Base-by-base conservation (phyloP, 805 yeast genomes). In the Lipomyces kockii region DNA sequence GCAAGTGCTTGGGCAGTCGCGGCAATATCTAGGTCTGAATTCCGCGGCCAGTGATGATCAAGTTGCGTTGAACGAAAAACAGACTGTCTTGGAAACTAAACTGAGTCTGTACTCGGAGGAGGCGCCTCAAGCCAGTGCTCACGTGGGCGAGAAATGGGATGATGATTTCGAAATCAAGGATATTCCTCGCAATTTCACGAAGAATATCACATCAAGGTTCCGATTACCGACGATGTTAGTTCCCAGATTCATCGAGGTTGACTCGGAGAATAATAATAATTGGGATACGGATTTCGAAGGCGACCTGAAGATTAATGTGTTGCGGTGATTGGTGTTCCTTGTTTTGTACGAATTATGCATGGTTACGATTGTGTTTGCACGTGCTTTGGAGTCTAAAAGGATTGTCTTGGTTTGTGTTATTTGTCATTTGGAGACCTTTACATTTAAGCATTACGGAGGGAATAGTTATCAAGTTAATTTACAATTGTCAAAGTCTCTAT, bases 231-330 rank as follows among this genome's bases (percentile, higher is more conserved):
- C 51, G 25, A 17, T 29, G 20, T 56, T 54, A 37, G 61, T 52
- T n/a, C 68, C 53, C 27, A 34, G 39, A 3, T 35, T n/a, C 22
- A 43, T 29, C 22, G 52, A 56, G 27, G 37, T 55, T 2, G 62
- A 60, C 20, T 11, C 54, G 27, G 68, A 60, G 11, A 58, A 54
- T 25, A 37, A 43, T 5, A 46, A 25, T 2, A 61, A 64, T 22
- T 68, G 71, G 71, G 71, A 68, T 52, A 51, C 43, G 35, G 71
- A 68, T 51, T 68, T 68, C 51, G 68, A 63, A 56, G 70, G 70
- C 12, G 67, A 67, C 6, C 29, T 67, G 61, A 58, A 56, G n/a
- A 49, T 63, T 32, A 22, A 49, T 12, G 52, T 8, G 27, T 25
- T 60, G 20, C 63, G 63, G 35, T 60, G 32, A 49, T 8, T 1